Percentiles rank a stretch among this genome's conserved stretches.
Conservation (phyloP, 352 stramenopile species). For the Phytophthora crassamura region DNA sequence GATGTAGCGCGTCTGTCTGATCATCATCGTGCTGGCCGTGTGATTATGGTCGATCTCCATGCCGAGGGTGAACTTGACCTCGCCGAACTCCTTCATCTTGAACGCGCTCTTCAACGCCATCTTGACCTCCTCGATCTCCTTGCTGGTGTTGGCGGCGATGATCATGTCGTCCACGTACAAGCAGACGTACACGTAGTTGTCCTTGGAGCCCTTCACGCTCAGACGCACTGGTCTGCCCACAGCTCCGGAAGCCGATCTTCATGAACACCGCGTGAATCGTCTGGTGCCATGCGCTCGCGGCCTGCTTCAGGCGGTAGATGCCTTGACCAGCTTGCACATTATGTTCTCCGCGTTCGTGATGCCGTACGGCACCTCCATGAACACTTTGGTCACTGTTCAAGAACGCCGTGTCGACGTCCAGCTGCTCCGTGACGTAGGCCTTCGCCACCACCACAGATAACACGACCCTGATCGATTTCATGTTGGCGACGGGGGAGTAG, state of each 20-base stretch:
- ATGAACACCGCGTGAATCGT: constrained; percentile 15
- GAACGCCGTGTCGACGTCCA: no score
- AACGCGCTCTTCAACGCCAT: constrained; percentile 3
- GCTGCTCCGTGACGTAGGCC: no score
- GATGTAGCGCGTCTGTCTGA: constrained; percentile 18
- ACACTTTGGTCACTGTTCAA: no score
- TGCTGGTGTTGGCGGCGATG: neutral
- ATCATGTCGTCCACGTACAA: constrained; percentile 30
- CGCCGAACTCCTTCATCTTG: constrained; percentile 21
- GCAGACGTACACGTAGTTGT: constrained; percentile 13
- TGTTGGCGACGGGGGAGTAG: no score
- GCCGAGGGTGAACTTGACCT: constrained; percentile 10
- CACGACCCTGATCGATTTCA: no score
- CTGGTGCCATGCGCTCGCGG: constrained; percentile 22
- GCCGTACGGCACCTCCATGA: no score
- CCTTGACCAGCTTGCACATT: no score
- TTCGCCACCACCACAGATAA: no score
- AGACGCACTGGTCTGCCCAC: constrained; percentile 19
- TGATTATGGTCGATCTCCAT: constrained; percentile 22
- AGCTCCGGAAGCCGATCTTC: constrained; percentile 14
- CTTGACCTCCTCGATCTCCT: constrained; percentile 7
- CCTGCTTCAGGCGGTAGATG: constrained; percentile 23
- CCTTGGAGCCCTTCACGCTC: constrained; percentile 1
- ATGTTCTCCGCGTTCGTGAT: no score
- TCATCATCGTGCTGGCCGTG: neutral